These are phyloP conservation scores for Eutypella sp. DNA, from an alignment of 2,329 filamentous ascomycete genomes.

Conservation along the genomic window DNA sequence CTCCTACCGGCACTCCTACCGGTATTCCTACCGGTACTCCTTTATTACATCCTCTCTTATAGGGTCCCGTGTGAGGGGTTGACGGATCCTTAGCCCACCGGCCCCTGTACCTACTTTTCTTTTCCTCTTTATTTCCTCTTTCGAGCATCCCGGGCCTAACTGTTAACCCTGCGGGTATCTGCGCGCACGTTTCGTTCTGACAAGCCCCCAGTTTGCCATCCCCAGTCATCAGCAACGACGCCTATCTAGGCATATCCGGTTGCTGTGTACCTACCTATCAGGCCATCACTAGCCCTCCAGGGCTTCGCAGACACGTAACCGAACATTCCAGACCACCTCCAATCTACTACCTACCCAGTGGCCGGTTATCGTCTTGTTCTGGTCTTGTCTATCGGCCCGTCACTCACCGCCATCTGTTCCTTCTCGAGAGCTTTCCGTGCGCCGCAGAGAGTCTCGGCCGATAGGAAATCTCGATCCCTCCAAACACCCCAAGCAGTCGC, in stretches of 20 bases:
- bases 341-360: too few relatives aligned
- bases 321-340: conserved; percentile 1
- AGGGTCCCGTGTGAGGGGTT: too few relatives aligned
- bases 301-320: not conserved
- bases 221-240: not conserved
- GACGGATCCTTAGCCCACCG: too few relatives aligned
- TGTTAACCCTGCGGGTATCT: too few relatives aligned
- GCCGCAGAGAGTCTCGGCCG: not conserved
- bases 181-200: too few relatives aligned
- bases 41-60: too few relatives aligned
- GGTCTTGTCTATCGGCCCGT: not conserved
- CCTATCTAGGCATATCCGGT: not conserved
- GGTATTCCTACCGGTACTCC: too few relatives aligned
- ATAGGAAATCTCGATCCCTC: not conserved
- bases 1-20: too few relatives aligned
- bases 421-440: not conserved
- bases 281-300: not conserved
- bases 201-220: too few relatives aligned
- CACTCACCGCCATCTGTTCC: not conserved
- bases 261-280: not conserved
- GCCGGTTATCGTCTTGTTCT: not conserved
- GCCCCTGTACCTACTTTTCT: too few relatives aligned
- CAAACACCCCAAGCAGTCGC: not conserved
- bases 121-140: too few relatives aligned
- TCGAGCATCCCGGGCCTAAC: too few relatives aligned